phyloP scores from a whole-genome alignment of 1,284 basidiomycete species.

The Fomitopsis pinicola region DNA sequence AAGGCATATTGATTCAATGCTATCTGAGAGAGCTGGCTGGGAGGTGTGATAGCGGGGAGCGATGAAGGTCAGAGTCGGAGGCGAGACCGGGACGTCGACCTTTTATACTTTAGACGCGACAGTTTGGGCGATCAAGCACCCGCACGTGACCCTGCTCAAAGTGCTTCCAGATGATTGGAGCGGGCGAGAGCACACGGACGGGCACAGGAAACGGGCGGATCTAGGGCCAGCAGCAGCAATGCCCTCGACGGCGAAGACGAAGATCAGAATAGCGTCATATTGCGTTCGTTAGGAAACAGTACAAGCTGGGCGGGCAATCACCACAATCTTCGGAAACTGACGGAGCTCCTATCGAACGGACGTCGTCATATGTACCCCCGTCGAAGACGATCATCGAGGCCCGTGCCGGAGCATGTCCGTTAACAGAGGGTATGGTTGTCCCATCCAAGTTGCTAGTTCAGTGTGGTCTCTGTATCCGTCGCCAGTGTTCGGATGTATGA shows the following conservation, averaged over 20 bases:
- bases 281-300: not conserved
- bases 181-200: not conserved
- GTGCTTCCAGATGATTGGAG: not conserved
- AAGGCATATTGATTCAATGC: conserved; percentile 19
- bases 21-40: not conserved
- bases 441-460: conserved; percentile 64
- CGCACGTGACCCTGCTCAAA: not conserved
- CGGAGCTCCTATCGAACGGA: not conserved
- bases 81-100: not conserved
- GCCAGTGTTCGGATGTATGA: conserved; percentile 72
- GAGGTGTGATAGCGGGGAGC: not conserved
- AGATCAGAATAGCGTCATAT: not conserved
- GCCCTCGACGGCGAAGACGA: not conserved
- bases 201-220: not conserved
- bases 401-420: not conserved
- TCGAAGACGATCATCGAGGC: not conserved
- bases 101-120: not conserved
- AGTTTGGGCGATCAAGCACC: not conserved
- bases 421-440: conserved; percentile 47
- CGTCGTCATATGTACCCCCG: not conserved
- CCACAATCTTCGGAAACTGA: not conserved
- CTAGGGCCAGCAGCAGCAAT: not conserved
- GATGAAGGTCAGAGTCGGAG: not conserved
- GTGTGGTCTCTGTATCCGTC: conserved; percentile 57
- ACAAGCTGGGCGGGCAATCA: not conserved